These are phyloP conservation scores for Metarhizium rileyi DNA, from an alignment of 2,329 filamentous ascomycete species.

Conservation along the genomic window DNA sequence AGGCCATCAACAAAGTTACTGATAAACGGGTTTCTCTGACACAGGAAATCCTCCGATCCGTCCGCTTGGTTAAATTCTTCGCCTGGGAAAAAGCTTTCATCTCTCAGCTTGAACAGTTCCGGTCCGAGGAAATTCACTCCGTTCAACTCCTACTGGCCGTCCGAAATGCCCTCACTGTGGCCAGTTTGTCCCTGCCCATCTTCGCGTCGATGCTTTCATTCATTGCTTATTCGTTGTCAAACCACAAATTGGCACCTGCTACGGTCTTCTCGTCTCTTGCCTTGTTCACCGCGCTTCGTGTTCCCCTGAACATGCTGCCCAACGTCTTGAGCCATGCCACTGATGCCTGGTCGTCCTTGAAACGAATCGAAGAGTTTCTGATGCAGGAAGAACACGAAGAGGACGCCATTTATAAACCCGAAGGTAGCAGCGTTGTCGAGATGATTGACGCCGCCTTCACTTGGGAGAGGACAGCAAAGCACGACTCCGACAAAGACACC, in stretches of 20 bases:
- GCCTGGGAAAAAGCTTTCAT: slow-evolving; percentile 90
- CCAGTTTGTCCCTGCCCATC: slow-evolving; percentile 78
- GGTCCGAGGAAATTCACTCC: slow-evolving; percentile 66
- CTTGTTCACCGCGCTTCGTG: slow-evolving; percentile 81
- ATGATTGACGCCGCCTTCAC: slow-evolving; percentile 70
- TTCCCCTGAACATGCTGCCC: slow-evolving; percentile 83
- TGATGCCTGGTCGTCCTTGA: slow-evolving; percentile 77
- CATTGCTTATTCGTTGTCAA: slow-evolving; percentile 64
- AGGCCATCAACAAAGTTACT: slow-evolving; percentile 82
- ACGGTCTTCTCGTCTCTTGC: slow-evolving; percentile 87
- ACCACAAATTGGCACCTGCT: slow-evolving; percentile 62
- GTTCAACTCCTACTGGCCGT: slow-evolving; percentile 78
- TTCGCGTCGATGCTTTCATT: slow-evolving; percentile 95
- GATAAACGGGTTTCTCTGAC: slow-evolving; percentile 86
- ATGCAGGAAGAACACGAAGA: slow-evolving; percentile 77
- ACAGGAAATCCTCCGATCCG: slow-evolving; percentile 83
- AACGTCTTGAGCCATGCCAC: slow-evolving; percentile 81
- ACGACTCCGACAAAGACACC: slow-evolving; percentile 34
- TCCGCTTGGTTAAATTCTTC: slow-evolving; percentile 93
- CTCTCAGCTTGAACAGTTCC: slow-evolving; percentile 62
- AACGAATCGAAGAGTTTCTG: slow-evolving; percentile 81
- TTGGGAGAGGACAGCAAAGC: slow-evolving; percentile 64
- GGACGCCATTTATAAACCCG: slow-evolving; percentile 45
- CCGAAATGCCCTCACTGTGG: slow-evolving; percentile 73
- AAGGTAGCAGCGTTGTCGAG: slow-evolving; percentile 60